These are phyloP conservation scores for Oryza australiensis DNA, from an alignment of 176 grass and related monocot species.

Conservation along the genomic window DNA sequence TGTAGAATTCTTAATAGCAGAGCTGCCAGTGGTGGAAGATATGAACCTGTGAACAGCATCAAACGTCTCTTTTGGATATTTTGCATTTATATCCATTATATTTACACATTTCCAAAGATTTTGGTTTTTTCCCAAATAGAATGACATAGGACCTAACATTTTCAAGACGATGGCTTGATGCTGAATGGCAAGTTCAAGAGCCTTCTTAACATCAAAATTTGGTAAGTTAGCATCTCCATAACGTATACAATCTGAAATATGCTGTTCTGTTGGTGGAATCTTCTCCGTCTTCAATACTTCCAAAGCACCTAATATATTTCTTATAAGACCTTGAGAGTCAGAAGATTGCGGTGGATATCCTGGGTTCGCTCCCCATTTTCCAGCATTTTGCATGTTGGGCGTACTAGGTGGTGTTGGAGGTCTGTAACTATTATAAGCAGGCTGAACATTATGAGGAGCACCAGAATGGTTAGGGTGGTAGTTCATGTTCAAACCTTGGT, in stretches of 20 bases:
- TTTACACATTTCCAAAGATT: constrained; percentile 86
- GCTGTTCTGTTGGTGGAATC: constrained; percentile 74
- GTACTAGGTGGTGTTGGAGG: constrained; percentile 46
- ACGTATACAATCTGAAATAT: constrained; percentile 82
- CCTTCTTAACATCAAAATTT: constrained; percentile 68
- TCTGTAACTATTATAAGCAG: constrained; percentile 53
- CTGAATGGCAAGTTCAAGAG: constrained; percentile 61
- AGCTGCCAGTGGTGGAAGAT: constrained; percentile 47
- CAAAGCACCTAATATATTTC: constrained; percentile 62
- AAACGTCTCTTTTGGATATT: constrained; percentile 53
- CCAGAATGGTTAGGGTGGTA: constrained; percentile 54
- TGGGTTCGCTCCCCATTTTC: constrained; percentile 30
- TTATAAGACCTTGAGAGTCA: constrained; percentile 56
- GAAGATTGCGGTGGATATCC: constrained; percentile 35
- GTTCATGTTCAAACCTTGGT: constrained; percentile 51
- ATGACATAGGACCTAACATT: constrained; percentile 57
- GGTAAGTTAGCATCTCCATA: constrained; percentile 65
- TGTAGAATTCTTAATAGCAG: constrained; percentile 54
- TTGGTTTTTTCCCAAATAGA: constrained; percentile 66
- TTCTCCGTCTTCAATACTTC: constrained; percentile 73
- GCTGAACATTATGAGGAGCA: constrained; percentile 48
- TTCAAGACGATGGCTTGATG: constrained; percentile 57
- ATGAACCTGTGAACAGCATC: constrained; percentile 65
- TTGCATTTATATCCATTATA: constrained; percentile 68
- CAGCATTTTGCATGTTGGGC: constrained; percentile 50